Evolutionary conservation across 2,329 filamentous ascomycete genomes (phyloP), one percentile per base, ranked within the genome.

Genomic region (Fusarium xylarioides): DNA sequence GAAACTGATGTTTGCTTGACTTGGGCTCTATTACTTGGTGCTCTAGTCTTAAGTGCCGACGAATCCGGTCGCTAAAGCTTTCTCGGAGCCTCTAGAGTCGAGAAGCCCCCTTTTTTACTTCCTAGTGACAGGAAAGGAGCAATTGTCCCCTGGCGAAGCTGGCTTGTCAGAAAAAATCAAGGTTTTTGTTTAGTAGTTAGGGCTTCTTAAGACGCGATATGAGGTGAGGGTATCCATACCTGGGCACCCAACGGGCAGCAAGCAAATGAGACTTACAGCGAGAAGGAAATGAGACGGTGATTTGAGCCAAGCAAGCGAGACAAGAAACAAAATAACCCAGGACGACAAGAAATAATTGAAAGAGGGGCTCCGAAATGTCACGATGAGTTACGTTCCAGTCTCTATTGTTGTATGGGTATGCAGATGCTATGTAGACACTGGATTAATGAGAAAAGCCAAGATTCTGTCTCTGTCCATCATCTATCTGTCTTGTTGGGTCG

Each of bases 201-300:
- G 42, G 53, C 53, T 46, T 67, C 38, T 30, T n/a, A 26, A 47
- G 59, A 49, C 19, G 21, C 30, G n/a, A 63, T 54, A 40, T 40
- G 47, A 67, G 42, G 64, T 67, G 63, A 71, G 40, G 61, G 70
- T 71, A 73, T 73, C 70, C 70, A 73, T 73, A 69, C 49, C 59
- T 73, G 46, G 70, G 70, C 66, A 71, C 63, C 70, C 56, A 73
- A 73, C 66, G 70, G 70, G 70, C 70, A 73, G 53, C 70, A 73
- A 70, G 66, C 49, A 74, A 70, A 73, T 73, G 70, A 71, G 66
- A 74, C 70, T 67, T 57, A 55, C 49, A 62, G 61, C 43, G 18
- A 65, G 52, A 64, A 64, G 26, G 58, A 74, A 64, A 74, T 74
- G 71, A 74, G 58, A 74, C 70, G 53, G 57, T 64, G 66, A 65